Evolutionary conservation across 2,329 filamentous ascomycete genomes (phyloP).

Genomic region (Hypoxylon sp.): DNA sequence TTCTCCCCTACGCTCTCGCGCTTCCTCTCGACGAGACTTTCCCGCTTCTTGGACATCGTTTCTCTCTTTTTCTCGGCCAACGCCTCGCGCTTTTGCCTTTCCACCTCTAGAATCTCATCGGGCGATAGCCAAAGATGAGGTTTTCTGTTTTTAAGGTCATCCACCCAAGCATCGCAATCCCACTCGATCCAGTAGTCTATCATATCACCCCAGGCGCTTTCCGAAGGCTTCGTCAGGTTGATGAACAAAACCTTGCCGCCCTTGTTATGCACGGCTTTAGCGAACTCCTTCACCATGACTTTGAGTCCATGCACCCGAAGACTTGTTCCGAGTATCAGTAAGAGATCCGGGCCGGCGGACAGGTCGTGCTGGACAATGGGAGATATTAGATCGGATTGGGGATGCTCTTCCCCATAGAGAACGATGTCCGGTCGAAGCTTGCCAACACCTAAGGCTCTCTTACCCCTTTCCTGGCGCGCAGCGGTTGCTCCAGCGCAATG

Average conservation of each 20-base stretch:
- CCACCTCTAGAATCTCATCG: constrained; percentile 54
- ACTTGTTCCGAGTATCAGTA: constrained; percentile 78
- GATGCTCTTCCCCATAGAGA: constrained; percentile 79
- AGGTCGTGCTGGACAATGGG: constrained; percentile 77
- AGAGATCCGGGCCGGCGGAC: constrained; percentile 71
- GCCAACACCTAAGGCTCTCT: constrained; percentile 74
- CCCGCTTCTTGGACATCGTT: constrained; percentile 43
- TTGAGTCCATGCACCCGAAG: constrained; percentile 78
- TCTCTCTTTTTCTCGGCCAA: constrained; percentile 48
- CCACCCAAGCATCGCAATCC: constrained; percentile 80
- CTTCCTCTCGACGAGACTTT: constrained; percentile 43
- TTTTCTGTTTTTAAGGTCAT: constrained; percentile 69
- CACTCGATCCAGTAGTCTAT: constrained; percentile 81
- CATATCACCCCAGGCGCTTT: constrained; percentile 78
- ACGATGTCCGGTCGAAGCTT: constrained; percentile 79
- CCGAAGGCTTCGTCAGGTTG: constrained; percentile 77
- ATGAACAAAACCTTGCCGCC: constrained; percentile 78
- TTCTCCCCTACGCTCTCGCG: constrained; percentile 41
- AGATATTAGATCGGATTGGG: constrained; percentile 74
- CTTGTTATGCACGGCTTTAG: constrained; percentile 75
- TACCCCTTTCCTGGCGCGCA: constrained; percentile 72
- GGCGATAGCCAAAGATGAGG: constrained; percentile 70
- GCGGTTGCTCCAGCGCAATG: constrained; percentile 72
- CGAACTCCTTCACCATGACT: constrained; percentile 76
- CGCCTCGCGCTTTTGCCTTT: constrained; percentile 55